Base-by-base conservation (phyloP, 768 basidiomycete species). In the Amanita pseudoporphyria region DNA sequence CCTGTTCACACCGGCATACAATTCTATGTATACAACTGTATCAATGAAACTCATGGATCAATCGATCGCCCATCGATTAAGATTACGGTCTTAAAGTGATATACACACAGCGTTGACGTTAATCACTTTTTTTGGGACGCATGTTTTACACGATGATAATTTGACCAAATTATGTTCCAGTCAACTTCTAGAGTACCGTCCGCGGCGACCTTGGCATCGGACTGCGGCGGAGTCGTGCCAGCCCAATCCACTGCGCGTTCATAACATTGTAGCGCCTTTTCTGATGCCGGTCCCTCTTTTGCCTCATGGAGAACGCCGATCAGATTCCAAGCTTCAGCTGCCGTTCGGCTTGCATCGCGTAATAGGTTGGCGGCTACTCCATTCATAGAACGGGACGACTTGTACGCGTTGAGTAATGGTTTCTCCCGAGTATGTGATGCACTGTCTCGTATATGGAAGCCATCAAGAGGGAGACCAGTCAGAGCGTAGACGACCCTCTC, bases 321-420 rank as follows among this genome's bases (percentile, higher is more conserved):
- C 53, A 88, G 65, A 58, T 78, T 82, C 84, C 84, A 88, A 5
- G 84, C 78, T 62, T 87, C 82, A 0, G 82, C 81, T 13, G 84
- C 80, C 22, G 82, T 78, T 39, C 83, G 70, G 13, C 82, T 74
- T 14, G 87, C 75, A 59, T 88, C 84, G 24, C 81, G 78, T 47
- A 88, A 70, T 13, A 88, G 65, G 45, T 68, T 69, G 38, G 58
- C 63, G 22, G 87, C 83, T 6, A 78, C 75, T 47, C 68, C 72
- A 48, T 64, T 69, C 70, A 86, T 74, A 36, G 70, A 67, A 40
- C 56, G 63, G 5, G 79, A 81, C 48, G 70, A 67, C 1, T 60
- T 53, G 61, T 76, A 84, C 18, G 56, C 60, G 2, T 70, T 53
- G 18, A 75, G 60, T 35, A 82, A 67, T 7, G 70, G 62, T 13